Evolutionary conservation across 1,139 yeast genomes (phyloP), one percentile per base, ranked within the genome.

Genomic region (Yamadazyma blattariae): DNA sequence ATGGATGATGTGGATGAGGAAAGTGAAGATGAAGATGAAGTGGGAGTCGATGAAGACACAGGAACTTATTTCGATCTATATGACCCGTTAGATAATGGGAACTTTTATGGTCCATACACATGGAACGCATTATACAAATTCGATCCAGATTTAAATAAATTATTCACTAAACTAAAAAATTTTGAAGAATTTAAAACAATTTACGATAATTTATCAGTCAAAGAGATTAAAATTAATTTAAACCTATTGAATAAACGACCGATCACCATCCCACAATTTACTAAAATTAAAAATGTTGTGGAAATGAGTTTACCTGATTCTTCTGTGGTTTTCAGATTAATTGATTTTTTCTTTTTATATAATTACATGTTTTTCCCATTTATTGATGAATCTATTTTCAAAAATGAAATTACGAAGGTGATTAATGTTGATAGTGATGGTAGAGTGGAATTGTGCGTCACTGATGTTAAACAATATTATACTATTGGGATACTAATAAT

Each of bases 151-250:
- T 23, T 34, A 23, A 25, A 14, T 7, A 10, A 25, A 4, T 12
- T 34, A 4, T 34, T 23, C 27, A 11, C 18, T 9, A 17, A 25
- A 14, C 7, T 34, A 14, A 18, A 17, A 11, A 29, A 30, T 12
- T 29, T 28, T 34, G 37, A 34, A 29, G 37, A 34, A 3, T 34
- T 34, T 16, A 20, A 26, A 13, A 5, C 26, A 7, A 25, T 34
- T 22, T 34, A 34, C 17, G 33, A 34, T 25, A 30, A 29, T 26
- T 25, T 24, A 2, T 16, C 19, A 12, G 18, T 22, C 12, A 34
- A 30, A 22, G 30, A 29, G 10, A 6, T 26, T 4, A 26, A 26
- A 10, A 7, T 34, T 4, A n/a, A 27, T 27, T 10, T n/a, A n/a
- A n/a, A n/a, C n/a, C n/a, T n/a, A n/a, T n/a, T n/a, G n/a, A n/a